Conservation (phyloP, 257 asterid genomes). For the Rubia yunnanensis region DNA sequence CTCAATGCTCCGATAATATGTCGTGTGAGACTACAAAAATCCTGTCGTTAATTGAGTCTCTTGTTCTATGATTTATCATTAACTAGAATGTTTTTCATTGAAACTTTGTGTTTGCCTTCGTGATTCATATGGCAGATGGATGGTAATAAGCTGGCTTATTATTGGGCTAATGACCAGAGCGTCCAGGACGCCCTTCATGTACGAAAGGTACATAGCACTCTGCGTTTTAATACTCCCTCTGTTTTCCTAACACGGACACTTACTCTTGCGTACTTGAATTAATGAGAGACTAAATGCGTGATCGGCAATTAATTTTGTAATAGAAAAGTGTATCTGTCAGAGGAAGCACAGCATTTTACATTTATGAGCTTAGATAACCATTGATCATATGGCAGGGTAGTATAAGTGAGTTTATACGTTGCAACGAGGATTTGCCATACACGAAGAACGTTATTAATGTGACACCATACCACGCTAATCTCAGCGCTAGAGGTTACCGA, state of each 20-base stretch:
- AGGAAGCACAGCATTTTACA: not conserved
- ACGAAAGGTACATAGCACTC: constrained; percentile 20
- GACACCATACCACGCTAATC: constrained; percentile 21
- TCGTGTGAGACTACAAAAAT: constrained; percentile 13
- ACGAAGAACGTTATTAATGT: not conserved
- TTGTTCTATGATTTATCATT: not conserved
- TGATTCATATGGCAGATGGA: constrained; percentile 10
- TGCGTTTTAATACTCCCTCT: too few species aligned
- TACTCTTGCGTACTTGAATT: too few species aligned
- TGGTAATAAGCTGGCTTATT: constrained; percentile 11
- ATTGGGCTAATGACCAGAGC: constrained; percentile 25
- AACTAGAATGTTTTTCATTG: not conserved
- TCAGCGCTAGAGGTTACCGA: constrained; percentile 24
- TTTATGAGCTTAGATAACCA: not conserved
- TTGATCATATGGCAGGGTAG: constrained; percentile 16
- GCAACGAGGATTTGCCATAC: constrained; percentile 9
- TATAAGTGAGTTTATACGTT: constrained; percentile 16
- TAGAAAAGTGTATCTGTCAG: not conserved
- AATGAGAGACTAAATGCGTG: too few species aligned
- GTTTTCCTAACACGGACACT: too few species aligned
- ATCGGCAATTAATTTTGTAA: too few species aligned
- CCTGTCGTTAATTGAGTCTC: not conserved
- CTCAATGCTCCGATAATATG: constrained; percentile 3
- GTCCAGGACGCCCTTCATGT: constrained; percentile 33
- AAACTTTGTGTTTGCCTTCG: not conserved